phyloP scores from a whole-genome alignment of 768 basidiomycete species.

The Kwoniella sp. region DNA sequence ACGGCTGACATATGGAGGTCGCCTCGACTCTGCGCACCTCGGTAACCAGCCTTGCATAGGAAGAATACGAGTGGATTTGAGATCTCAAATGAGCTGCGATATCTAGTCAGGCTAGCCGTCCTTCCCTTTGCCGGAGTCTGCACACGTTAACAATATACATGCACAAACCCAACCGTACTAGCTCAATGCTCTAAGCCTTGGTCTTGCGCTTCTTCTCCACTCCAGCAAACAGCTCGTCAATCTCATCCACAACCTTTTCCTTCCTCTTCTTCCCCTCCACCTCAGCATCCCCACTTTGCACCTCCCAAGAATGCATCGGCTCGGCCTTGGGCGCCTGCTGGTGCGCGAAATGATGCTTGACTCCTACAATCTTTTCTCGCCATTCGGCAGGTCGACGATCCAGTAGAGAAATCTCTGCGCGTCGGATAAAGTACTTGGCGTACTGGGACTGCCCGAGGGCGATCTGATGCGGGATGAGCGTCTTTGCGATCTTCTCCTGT shows the following conservation, averaged over 20 bases:
- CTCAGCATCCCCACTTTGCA: not conserved
- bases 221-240: constrained; percentile 42
- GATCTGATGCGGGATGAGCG: constrained; percentile 67
- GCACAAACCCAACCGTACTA: too few relatives aligned
- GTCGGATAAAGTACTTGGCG: constrained; percentile 76
- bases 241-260: constrained; percentile 40
- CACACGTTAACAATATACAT: too few relatives aligned
- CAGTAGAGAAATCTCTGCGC: constrained; percentile 62
- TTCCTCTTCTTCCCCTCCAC: constrained; percentile 21
- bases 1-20: too few relatives aligned
- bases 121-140: too few relatives aligned
- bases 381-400: constrained; percentile 78
- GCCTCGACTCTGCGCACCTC: too few relatives aligned
- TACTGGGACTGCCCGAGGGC: constrained; percentile 71
- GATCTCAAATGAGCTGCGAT: too few relatives aligned
- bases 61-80: not conserved
- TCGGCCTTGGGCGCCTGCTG: constrained; percentile 14
- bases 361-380: constrained; percentile 63
- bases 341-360: constrained; percentile 46
- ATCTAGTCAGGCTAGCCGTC: too few relatives aligned
- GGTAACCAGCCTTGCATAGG: too few relatives aligned
- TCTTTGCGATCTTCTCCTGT: constrained; percentile 87
- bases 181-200: constrained; percentile 11
- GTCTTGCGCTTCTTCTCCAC: constrained; percentile 32
- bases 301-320: not conserved